These are phyloP conservation scores for Aspergillus fischeri DNA, from an alignment of 2,329 filamentous ascomycete genomes.

Conservation along the genomic window DNA sequence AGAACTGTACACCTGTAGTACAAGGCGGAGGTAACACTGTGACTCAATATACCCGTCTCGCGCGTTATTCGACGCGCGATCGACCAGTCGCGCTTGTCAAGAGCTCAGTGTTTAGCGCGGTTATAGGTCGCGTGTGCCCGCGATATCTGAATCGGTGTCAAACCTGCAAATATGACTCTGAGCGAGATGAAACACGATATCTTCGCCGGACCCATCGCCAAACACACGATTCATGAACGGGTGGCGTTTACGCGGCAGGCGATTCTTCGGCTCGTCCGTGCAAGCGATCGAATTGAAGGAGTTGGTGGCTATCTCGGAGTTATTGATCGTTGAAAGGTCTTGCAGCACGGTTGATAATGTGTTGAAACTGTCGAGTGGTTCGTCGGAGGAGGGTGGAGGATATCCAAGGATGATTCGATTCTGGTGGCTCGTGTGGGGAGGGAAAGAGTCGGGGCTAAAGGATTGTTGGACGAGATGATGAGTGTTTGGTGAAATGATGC, in stretches of 20 bases:
- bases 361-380: not conserved
- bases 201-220: conserved; percentile 38
- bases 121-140: conserved; percentile 43
- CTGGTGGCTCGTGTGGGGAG: conserved; percentile 18
- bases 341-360: not conserved
- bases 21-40: not conserved
- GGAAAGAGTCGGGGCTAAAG: conserved; percentile 16
- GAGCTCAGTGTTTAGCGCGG: conserved; percentile 43
- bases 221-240: conserved; percentile 39
- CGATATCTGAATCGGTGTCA: conserved; percentile 31
- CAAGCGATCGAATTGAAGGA: conserved; percentile 21
- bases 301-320: conserved; percentile 22
- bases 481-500: conserved; percentile 27
- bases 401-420: conserved; percentile 32
- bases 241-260: conserved; percentile 35
- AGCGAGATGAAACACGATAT: conserved; percentile 41
- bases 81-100: conserved; percentile 38
- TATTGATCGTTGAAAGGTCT: conserved; percentile 5
- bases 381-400: not conserved
- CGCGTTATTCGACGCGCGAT: conserved; percentile 36
- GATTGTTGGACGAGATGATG: conserved; percentile 30
- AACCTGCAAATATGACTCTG: conserved; percentile 24
- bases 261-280: conserved; percentile 37
- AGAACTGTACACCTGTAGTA: conserved; percentile 18
- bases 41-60: conserved; percentile 7